These are phyloP conservation scores for Clavispora phyllophila DNA, from an alignment of 805 yeast species.

Conservation along the genomic window DNA sequence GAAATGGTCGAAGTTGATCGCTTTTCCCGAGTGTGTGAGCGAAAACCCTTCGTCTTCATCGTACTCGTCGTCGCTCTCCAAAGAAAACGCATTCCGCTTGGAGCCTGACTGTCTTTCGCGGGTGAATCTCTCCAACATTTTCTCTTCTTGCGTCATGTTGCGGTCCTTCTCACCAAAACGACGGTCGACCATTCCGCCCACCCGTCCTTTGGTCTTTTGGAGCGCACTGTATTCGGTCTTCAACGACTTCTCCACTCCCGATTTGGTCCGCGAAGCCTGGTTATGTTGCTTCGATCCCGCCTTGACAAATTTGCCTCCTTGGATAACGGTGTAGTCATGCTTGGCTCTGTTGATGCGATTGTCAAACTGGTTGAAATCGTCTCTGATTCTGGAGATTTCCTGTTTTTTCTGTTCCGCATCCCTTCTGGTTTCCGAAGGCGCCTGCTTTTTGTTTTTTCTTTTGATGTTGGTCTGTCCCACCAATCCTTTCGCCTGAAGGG, in stretches of 20 bases:
- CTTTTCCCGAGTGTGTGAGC: slow-evolving; percentile 77
- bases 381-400: slow-evolving; percentile 56
- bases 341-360: slow-evolving; percentile 65
- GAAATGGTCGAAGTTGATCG: slow-evolving; percentile 51
- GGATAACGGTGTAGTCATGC: slow-evolving; percentile 41
- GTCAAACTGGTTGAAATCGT: slow-evolving; percentile 88
- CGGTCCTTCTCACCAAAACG: slow-evolving; percentile 86
- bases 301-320: slow-evolving; percentile 40
- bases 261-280: slow-evolving; percentile 27
- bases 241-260: slow-evolving; percentile 37
- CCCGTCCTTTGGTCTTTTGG: slow-evolving; percentile 58
- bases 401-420: slow-evolving; percentile 55
- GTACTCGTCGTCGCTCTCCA: slow-evolving; percentile 74
- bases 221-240: slow-evolving; percentile 61
- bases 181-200: slow-evolving; percentile 76
- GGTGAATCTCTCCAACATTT: slow-evolving; percentile 92
- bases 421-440: slow-evolving; percentile 62
- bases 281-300: slow-evolving; percentile 37
- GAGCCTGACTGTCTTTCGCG: slow-evolving; percentile 70
- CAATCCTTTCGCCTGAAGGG: slow-evolving; percentile 70
- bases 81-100: slow-evolving; percentile 41
- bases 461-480: slow-evolving; percentile 79
- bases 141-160: slow-evolving; percentile 76
- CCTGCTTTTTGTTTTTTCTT: slow-evolving; percentile 46
- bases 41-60: slow-evolving; percentile 46